Conservation (phyloP, 208 protist species). For the Leishmania major region DNA sequence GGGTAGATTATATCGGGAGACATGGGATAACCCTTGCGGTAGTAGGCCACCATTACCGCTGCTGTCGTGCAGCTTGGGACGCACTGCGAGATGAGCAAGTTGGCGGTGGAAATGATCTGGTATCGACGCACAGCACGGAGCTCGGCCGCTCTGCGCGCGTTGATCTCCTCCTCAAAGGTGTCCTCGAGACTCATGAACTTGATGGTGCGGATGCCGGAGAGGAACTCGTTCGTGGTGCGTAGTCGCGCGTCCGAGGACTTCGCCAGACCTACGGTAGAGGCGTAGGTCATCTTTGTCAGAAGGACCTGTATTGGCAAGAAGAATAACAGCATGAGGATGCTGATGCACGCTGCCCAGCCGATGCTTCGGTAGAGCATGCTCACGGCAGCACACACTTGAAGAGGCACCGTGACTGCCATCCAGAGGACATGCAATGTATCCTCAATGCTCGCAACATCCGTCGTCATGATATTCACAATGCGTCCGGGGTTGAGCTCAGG, state of each 20-base stretch:
- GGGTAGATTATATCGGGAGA: conserved; percentile 68
- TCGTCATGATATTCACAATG: conserved; percentile 68
- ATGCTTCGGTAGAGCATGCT: conserved; percentile 51
- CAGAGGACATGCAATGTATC: conserved; percentile 2
- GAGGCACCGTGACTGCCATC: conserved; percentile 37
- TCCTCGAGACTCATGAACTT: conserved; percentile 77
- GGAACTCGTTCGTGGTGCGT: conserved; percentile 90
- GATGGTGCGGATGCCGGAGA: conserved; percentile 90
- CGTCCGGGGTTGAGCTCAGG: conserved; percentile 82
- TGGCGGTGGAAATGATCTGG: conserved; percentile 37
- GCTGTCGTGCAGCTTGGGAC: conserved; percentile 59
- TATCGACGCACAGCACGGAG: conserved; percentile 40
- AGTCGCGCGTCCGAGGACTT: conserved; percentile 85
- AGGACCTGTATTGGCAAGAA: conserved; percentile 69
- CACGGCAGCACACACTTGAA: conserved; percentile 67
- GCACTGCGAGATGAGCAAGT: conserved; percentile 52
- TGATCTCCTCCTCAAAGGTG: conserved; percentile 54
- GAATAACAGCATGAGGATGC: conserved; percentile 63
- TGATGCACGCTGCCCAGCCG: conserved; percentile 63
- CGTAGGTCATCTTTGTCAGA: conserved; percentile 58
- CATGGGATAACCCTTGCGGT: conserved; percentile 54
- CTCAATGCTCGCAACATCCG: conserved; percentile 9
- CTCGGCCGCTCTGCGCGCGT: conserved; percentile 44
- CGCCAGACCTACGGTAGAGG: conserved; percentile 21
- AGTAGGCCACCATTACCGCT: conserved; percentile 59